phyloP scores from a whole-genome alignment of 106 monocot genomes.

The Dioscorea alata region DNA sequence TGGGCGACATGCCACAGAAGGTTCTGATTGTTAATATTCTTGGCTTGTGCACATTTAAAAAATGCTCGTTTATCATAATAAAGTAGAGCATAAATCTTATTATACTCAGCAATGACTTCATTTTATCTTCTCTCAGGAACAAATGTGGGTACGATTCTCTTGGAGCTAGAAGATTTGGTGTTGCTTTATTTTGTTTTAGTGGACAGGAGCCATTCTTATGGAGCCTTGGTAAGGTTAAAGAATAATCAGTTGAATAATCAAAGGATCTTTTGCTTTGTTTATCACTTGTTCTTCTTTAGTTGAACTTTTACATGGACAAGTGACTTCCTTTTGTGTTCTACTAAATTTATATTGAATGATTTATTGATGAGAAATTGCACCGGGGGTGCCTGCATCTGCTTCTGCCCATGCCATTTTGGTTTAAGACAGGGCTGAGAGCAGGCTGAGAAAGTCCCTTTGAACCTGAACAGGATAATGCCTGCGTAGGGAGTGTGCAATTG shows the following conservation, averaged over 20 bases:
- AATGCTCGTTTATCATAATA: no score
- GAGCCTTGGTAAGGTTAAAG: constrained; percentile 14
- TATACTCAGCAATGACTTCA: no score
- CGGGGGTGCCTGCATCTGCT: constrained; percentile 81
- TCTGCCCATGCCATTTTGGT: constrained; percentile 15
- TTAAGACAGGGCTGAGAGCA: constrained; percentile 21
- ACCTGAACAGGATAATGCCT: constrained; percentile 99
- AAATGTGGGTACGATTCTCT: no score
- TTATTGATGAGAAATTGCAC: constrained; percentile 70
- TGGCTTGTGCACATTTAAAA: no score
- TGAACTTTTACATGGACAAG: neutral
- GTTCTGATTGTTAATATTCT: no score
- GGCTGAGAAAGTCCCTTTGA: constrained; percentile 99
- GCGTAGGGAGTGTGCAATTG: constrained; percentile 92
- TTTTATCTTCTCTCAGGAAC: no score
- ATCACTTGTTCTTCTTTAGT: constrained; percentile 12
- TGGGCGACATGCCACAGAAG: no score
- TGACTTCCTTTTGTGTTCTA: constrained; percentile 9
- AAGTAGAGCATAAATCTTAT: no score
- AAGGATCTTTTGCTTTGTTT: constrained; percentile 17
- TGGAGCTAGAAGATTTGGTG: no score
- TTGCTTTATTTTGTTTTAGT: no score
- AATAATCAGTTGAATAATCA: constrained; percentile 4
- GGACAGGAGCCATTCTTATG: neutral
- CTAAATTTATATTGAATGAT: neutral